phyloP scores from a whole-genome alignment of 495 filamentous ascomycete species.

The Sordaria brevicollis region DNA sequence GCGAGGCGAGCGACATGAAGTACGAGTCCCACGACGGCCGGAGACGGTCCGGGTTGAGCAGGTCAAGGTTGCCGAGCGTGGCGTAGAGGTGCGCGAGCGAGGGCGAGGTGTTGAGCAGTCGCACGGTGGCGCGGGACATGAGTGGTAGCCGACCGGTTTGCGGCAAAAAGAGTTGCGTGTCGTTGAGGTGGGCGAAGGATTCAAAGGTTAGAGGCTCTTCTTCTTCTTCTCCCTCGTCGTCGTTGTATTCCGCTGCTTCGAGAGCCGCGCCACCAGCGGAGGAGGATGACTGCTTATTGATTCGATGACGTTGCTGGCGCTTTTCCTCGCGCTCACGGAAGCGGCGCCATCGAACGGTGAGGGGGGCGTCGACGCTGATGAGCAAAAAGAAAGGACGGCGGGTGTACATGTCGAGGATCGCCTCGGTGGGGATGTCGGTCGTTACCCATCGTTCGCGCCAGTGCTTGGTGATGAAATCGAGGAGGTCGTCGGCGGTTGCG shows the following conservation, averaged over 20 bases:
- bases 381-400: conserved; percentile 87
- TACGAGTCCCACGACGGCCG: conserved; percentile 96
- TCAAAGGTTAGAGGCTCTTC: conserved; percentile 49
- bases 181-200: conserved; percentile 66
- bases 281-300: conserved; percentile 61
- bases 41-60: conserved; percentile 68
- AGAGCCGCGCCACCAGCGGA: conserved; percentile 52
- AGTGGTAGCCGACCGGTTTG: conserved; percentile 56
- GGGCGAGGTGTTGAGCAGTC: conserved; percentile 73
- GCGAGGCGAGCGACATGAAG: conserved; percentile 90
- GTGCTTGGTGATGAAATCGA: conserved; percentile 74
- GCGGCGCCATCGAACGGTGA: conserved; percentile 71
- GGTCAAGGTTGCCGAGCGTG: conserved; percentile 56
- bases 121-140: conserved; percentile 67
- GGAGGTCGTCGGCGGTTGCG: conserved; percentile 45
- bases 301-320: conserved; percentile 36
- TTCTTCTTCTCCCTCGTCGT: conserved; percentile 10
- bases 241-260: conserved; percentile 27
- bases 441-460: conserved; percentile 81
- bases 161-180: conserved; percentile 65
- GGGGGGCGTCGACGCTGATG: conserved; percentile 81
- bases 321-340: conserved; percentile 28
- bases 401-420: conserved; percentile 57
- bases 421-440: conserved; percentile 62
- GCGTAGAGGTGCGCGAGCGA: conserved; percentile 57